Evolutionary conservation across 2,329 filamentous ascomycete species (phyloP).

Genomic region (Pseudocercospora fijiensis): DNA sequence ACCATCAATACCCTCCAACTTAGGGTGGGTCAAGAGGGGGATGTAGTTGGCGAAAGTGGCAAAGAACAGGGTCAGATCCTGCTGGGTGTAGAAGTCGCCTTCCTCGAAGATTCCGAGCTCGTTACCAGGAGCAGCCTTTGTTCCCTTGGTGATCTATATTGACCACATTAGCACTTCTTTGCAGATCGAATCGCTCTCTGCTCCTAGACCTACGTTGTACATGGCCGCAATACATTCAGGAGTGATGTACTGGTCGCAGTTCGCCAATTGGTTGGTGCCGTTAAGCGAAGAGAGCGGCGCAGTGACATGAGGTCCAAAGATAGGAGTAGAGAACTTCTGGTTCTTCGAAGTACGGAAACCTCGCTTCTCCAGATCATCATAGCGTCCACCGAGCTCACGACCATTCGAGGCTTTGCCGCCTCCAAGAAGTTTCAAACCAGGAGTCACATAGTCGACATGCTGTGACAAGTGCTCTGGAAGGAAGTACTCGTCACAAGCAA

Average conservation of each 20-base stretch:
- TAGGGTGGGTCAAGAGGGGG: constrained; percentile 32
- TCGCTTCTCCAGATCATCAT: constrained; percentile 23
- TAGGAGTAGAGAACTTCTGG: constrained; percentile 20
- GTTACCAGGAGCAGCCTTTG: constrained; percentile 39
- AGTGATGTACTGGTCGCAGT: constrained; percentile 36
- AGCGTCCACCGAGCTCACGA: constrained; percentile 13
- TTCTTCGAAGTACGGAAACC: constrained; percentile 19
- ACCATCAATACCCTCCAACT: constrained; percentile 30
- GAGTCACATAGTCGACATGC: constrained; percentile 59
- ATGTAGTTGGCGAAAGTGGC: constrained; percentile 22
- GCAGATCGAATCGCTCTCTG: neutral
- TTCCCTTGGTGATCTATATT: constrained; percentile 33
- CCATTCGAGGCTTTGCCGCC: constrained; percentile 21
- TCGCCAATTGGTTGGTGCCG: constrained; percentile 12
- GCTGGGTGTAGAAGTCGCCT: constrained; percentile 35
- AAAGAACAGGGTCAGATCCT: constrained; percentile 38
- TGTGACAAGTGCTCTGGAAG: constrained; percentile 49
- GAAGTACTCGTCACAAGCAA: constrained; percentile 48
- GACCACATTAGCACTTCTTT: neutral
- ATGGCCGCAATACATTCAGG: constrained; percentile 46
- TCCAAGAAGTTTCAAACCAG: constrained; percentile 52
- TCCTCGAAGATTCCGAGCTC: constrained; percentile 49
- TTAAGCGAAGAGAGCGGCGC: constrained; percentile 16
- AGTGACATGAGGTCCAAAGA: constrained; percentile 1
- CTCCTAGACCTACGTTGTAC: constrained; percentile 38